A percentile compares a stretch with the other conserved stretches of the same genome.
Evolutionary conservation across 371 early-diverging fungal genomes (phyloP).

Genomic region (Lichtheimia ramosa): DNA sequence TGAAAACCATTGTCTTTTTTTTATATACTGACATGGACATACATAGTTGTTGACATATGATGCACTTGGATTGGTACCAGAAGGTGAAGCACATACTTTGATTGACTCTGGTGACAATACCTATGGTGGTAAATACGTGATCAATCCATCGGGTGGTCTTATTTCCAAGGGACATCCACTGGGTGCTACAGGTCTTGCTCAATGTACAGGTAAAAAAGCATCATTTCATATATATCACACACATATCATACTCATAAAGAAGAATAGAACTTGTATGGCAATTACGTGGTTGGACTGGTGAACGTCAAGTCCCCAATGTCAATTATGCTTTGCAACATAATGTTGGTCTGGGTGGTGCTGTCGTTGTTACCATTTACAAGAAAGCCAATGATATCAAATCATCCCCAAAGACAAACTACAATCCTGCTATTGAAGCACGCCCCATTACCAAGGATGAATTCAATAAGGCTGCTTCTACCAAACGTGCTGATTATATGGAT

Average conservation of each 20-base stretch:
- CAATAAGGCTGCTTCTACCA: constrained; percentile 47
- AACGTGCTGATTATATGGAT: constrained; percentile 45
- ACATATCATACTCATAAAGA: neutral
- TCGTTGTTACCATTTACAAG: constrained; percentile 70
- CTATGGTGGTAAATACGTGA: constrained; percentile 65
- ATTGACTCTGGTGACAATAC: constrained; percentile 59
- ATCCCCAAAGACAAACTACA: constrained; percentile 65
- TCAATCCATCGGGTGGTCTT: constrained; percentile 81
- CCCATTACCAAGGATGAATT: constrained; percentile 61
- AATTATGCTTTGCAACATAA: constrained; percentile 79
- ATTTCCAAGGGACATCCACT: constrained; percentile 85
- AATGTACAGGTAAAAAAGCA: constrained; percentile 58
- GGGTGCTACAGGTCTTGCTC: constrained; percentile 82
- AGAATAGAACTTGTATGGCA: constrained; percentile 61
- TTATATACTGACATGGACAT: neutral
- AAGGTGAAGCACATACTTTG: constrained; percentile 66
- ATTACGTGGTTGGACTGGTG: constrained; percentile 71
- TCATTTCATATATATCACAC: too few species aligned
- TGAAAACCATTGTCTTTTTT: neutral
- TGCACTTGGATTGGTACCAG: constrained; percentile 68
- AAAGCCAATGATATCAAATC: constrained; percentile 45
- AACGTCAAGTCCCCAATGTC: constrained; percentile 70
- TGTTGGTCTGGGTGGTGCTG: constrained; percentile 81
- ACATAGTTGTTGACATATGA: constrained; percentile 71
- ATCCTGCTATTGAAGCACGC: constrained; percentile 68